A percentile compares a stretch with the other conserved stretches of the same genome.
phyloP scores from a whole-genome alignment of 148 eudicot species.

The Cornus suecica region DNA sequence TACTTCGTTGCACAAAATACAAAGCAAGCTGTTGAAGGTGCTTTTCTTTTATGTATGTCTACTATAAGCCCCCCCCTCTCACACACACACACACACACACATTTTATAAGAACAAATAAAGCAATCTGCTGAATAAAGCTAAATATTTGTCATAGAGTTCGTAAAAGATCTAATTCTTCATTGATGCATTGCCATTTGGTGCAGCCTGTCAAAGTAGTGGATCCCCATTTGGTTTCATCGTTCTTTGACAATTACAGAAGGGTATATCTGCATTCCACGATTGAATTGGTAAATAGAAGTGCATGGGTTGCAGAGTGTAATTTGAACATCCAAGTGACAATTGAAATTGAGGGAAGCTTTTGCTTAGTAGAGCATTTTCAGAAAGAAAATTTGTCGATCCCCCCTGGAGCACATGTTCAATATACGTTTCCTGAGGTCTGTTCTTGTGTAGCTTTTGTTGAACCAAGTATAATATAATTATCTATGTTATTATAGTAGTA shows the following conservation, averaged over 20 bases:
- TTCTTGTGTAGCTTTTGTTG: slow-evolving; percentile 10
- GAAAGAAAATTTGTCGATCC: slow-evolving; percentile 64
- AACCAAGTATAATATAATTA: background rate
- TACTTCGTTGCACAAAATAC: background rate
- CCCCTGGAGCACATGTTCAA: slow-evolving; percentile 63
- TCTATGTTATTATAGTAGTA: background rate
- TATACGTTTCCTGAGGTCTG: slow-evolving; percentile 84
- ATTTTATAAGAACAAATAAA: too few relatives aligned
- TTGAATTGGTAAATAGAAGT: slow-evolving; percentile 77
- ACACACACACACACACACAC: too few relatives aligned
- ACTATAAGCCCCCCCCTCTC: background rate
- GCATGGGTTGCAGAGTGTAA: slow-evolving; percentile 69
- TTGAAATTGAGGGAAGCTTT: slow-evolving; percentile 63
- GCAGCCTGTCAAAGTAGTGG: slow-evolving; percentile 94
- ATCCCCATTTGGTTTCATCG: slow-evolving; percentile 95
- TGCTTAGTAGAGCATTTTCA: slow-evolving; percentile 75
- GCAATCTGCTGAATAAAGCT: background rate
- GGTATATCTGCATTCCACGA: slow-evolving; percentile 72
- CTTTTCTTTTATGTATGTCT: background rate
- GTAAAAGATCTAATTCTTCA: slow-evolving; percentile 1
- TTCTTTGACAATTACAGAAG: slow-evolving; percentile 81
- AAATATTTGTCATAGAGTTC: too few relatives aligned
- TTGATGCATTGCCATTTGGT: slow-evolving; percentile 21
- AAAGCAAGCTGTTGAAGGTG: background rate
- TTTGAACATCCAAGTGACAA: slow-evolving; percentile 69